Conservation (phyloP, 345 rosid species). For the Raphanus sativus region DNA sequence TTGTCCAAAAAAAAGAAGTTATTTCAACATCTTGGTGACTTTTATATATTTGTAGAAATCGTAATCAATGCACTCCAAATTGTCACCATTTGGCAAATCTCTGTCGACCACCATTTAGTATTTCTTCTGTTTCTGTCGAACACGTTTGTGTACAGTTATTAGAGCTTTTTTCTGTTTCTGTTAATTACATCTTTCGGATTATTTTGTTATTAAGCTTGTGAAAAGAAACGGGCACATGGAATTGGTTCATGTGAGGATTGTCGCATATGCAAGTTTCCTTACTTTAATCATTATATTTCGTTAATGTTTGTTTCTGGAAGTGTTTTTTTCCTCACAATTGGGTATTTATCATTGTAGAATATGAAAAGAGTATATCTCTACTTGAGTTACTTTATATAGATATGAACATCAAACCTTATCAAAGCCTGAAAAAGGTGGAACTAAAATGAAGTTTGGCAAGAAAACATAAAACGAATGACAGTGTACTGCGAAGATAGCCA, state of each 20-base stretch:
- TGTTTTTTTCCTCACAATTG: background rate
- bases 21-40: background rate
- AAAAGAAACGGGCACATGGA: background rate
- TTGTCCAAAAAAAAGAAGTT: too few species aligned
- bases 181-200: background rate
- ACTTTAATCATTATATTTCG: background rate
- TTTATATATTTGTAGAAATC: background rate
- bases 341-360: background rate
- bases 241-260: slow-evolving; percentile 1
- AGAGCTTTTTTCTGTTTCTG: background rate
- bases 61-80: background rate
- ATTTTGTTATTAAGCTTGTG: background rate
- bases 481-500: too few species aligned
- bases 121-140: background rate
- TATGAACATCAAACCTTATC: background rate
- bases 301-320: background rate
- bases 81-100: background rate
- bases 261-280: background rate
- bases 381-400: background rate
- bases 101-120: background rate
- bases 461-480: background rate
- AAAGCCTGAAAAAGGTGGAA: background rate
- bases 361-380: background rate
- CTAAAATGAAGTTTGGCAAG: background rate
- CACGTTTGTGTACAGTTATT: background rate